A percentile compares a stretch with the other conserved stretches of the same genome.
These are phyloP conservation scores for Galerina sulciceps DNA, from an alignment of 768 basidiomycete species.

Conservation along the genomic window DNA sequence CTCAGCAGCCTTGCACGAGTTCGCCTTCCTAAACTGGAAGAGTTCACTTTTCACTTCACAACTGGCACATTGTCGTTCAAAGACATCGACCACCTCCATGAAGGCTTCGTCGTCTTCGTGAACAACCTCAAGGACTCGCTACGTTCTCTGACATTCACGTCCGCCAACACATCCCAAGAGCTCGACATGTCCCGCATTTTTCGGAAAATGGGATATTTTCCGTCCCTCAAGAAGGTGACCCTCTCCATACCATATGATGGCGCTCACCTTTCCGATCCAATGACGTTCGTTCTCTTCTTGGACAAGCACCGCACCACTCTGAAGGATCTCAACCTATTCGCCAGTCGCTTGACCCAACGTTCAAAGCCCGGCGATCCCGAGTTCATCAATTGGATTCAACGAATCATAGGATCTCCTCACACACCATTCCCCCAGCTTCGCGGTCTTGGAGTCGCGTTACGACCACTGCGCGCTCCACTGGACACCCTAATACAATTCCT, in stretches of 20 bases:
- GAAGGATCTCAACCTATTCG: constrained; percentile 38
- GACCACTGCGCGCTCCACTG: constrained; percentile 41
- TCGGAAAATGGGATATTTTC: constrained; percentile 38
- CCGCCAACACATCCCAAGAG: constrained; percentile 37
- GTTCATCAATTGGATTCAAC: constrained; percentile 46
- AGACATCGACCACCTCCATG: constrained; percentile 39
- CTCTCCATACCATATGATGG: constrained; percentile 52
- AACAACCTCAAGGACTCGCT: constrained; percentile 45
- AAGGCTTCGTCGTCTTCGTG: constrained; percentile 48
- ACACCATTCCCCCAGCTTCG: constrained; percentile 35
- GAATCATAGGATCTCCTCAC: constrained; percentile 32
- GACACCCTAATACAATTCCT: constrained; percentile 34
- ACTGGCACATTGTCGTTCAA: constrained; percentile 29
- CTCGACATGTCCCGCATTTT: constrained; percentile 46
- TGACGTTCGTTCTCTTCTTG: constrained; percentile 38
- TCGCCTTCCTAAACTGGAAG: constrained; percentile 36
- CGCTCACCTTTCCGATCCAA: constrained; percentile 39
- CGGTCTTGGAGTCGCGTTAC: constrained; percentile 36
- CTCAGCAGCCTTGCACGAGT: constrained; percentile 36
- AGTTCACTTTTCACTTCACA: constrained; percentile 39
- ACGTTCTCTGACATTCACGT: constrained; percentile 37
- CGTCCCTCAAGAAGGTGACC: constrained; percentile 38
- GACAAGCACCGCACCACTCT: constrained; percentile 37
- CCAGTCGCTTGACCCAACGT: constrained; percentile 28
- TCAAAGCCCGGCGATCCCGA: constrained; percentile 25